Base-by-base conservation (phyloP, 2,329 filamentous ascomycete genomes). In the Pseudogymnoascus sp. region DNA sequence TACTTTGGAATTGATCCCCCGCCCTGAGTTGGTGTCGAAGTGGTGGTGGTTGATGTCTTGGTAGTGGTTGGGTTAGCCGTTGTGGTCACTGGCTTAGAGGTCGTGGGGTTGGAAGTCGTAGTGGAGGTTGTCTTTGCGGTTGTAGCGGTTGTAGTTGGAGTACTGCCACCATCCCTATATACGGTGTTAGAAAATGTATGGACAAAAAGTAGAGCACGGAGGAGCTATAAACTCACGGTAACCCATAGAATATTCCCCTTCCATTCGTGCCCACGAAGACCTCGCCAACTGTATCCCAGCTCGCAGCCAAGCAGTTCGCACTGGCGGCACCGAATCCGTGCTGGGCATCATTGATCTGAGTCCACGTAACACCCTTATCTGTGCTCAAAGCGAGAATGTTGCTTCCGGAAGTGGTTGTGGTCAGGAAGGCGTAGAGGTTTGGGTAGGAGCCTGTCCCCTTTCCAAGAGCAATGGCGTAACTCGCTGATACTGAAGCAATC, bases 231-330 rank as follows among this genome's bases (percentile, higher is more conserved):
- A 55, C 49, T 55, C 28, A 65, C 37, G 68, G 67, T 38, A 65
- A 33, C 59, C 71, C 71, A 62, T 73, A 73, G 61, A 72, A 74
- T 7, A 74, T 70, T 3, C 72, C 72, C 21, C 72, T 65, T 23
- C 72, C 72, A 64, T 74, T 74, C 0, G 72, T 74, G 0, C 72
- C 72, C 2, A 74, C 70, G 59, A 70, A 74, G 0, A 74, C 72
- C 11, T 67, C 65, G 0, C 72, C 72, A 60, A 71, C 69, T 4
- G 63, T 70, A n/a, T 60, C 62, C 65, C 69, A 61, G 61, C 70
- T 70, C 1, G 68, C 71, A 61, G 67, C 68, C 4, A 72, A 67
- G 9, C 69, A 65, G 58, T 73, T 73, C 6, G 68, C 64, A 25
- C 65, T 65, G 5, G 63, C 67, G 11, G 68, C 45, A 9, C 72